Percentiles rank a stretch among this genome's conserved stretches.
Evolutionary conservation across 163 green algal species (phyloP).

Genomic region (Chlorella variabilis): DNA sequence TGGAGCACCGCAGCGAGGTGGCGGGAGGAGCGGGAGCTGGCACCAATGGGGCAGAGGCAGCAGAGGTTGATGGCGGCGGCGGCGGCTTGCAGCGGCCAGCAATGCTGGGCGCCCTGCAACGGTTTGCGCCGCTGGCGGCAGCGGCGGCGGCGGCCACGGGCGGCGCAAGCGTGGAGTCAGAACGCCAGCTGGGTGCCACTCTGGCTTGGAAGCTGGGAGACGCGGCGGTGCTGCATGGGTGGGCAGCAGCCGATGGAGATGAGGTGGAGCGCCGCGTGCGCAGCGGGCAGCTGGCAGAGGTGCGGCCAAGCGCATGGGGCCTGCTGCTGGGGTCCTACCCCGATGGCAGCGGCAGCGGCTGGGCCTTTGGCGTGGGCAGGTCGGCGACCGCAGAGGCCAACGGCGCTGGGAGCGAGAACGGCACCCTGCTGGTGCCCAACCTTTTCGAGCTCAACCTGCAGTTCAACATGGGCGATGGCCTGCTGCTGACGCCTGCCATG

Average conservation of each 20-base stretch:
- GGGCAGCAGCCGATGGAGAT: slow-evolving; percentile 14
- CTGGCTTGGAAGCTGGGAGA: slow-evolving; percentile 24
- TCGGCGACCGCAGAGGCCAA: not conserved
- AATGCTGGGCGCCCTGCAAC: not conserved
- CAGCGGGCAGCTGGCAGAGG: not conserved
- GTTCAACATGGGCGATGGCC: slow-evolving; percentile 38
- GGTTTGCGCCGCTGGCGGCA: not conserved
- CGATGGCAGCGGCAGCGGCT: slow-evolving; percentile 44
- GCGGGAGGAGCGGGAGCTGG: not conserved
- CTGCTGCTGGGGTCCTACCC: slow-evolving; percentile 31
- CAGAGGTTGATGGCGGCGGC: not conserved
- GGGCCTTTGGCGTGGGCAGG: slow-evolving; percentile 33
- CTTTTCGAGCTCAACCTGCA: slow-evolving; percentile 41
- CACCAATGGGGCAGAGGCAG: not conserved
- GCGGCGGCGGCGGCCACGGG: not conserved
- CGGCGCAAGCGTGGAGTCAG: not conserved
- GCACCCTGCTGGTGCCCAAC: slow-evolving; percentile 23
- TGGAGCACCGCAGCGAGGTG: slow-evolving; percentile 17
- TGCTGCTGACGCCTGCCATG: slow-evolving; percentile 37
- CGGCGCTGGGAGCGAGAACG: not conserved
- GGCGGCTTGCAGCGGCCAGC: not conserved
- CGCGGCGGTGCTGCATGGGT: slow-evolving; percentile 42
- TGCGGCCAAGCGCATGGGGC: slow-evolving; percentile 26
- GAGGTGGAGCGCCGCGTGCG: slow-evolving; percentile 8
- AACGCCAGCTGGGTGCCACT: slow-evolving; percentile 25